Evolutionary conservation across 805 yeast species (phyloP).

Genomic region (Teunomyces stri): DNA sequence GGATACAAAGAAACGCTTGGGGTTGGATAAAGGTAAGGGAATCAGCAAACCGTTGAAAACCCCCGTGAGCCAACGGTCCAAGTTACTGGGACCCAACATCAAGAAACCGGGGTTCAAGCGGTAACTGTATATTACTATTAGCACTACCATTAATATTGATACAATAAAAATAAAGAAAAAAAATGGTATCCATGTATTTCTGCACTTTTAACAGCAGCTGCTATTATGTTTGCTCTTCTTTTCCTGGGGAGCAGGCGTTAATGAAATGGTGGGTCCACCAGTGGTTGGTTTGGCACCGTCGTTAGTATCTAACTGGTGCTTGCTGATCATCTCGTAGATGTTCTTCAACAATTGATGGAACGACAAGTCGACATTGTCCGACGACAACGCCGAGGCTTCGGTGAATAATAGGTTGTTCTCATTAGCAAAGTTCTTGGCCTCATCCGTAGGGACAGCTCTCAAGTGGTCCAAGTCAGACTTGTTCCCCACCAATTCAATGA

Average conservation of each 20-base stretch:
- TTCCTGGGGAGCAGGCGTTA: conserved; percentile 91
- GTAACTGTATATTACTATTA: background rate
- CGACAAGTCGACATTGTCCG: conserved; percentile 92
- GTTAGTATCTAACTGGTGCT: conserved; percentile 87
- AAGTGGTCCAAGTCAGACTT: conserved; percentile 87
- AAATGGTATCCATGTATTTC: background rate
- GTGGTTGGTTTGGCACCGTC: conserved; percentile 64
- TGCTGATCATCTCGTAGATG: conserved; percentile 90
- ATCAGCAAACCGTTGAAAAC: conserved; percentile 33
- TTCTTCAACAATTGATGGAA: conserved; percentile 91
- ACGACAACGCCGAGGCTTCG: conserved; percentile 91
- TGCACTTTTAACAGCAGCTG: conserved; percentile 60
- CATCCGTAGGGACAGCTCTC: conserved; percentile 97
- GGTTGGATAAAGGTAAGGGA: conserved; percentile 20
- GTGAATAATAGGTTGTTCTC: conserved; percentile 91
- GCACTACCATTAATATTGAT: background rate
- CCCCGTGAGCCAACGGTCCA: conserved; percentile 28
- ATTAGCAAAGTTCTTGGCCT: conserved; percentile 90
- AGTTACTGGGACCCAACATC: conserved; percentile 22
- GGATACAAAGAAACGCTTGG: conserved; percentile 35
- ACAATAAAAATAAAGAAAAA: background rate
- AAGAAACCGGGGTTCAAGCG: conserved; percentile 6
- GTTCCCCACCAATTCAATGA: conserved; percentile 90
- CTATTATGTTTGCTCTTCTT: conserved; percentile 56
- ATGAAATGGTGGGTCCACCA: conserved; percentile 85